Conservation (phyloP, 495 filamentous ascomycete genomes). For the Penicillium tannophilum region DNA sequence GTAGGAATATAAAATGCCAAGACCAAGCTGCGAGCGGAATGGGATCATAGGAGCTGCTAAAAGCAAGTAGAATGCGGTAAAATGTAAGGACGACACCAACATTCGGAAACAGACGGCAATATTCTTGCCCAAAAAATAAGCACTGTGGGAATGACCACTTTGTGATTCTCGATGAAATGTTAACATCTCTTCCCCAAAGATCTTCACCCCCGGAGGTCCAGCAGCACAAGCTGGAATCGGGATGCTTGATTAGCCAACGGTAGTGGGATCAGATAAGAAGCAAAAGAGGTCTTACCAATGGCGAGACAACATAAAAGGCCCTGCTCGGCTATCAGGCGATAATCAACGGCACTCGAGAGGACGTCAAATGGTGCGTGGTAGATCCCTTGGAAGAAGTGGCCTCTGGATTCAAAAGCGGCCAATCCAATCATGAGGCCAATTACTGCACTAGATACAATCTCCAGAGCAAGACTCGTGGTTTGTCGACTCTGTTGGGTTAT, state of each 20-base stretch:
- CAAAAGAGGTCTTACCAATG: conserved; percentile 36
- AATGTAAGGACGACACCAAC: conserved; percentile 54
- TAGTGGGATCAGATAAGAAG: neutral
- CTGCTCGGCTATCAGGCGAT: conserved; percentile 48
- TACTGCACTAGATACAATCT: conserved; percentile 52
- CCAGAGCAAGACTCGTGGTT: conserved; percentile 49
- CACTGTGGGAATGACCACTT: conserved; percentile 53
- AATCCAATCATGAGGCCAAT: conserved; percentile 58
- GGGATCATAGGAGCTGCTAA: conserved; percentile 44
- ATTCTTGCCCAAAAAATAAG: conserved; percentile 61
- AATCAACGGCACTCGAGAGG: conserved; percentile 54
- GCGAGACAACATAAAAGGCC: conserved; percentile 53
- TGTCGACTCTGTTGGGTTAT: conserved; percentile 58
- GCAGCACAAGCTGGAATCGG: conserved; percentile 38
- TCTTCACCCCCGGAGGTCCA: conserved; percentile 53
- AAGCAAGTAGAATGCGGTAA: conserved; percentile 52
- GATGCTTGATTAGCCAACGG: neutral
- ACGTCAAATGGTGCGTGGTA: conserved; percentile 51
- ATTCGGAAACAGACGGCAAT: conserved; percentile 51
- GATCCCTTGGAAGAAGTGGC: conserved; percentile 54
- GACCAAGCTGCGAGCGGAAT: conserved; percentile 43
- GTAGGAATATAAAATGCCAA: conserved; percentile 58
- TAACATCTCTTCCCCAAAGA: conserved; percentile 54
- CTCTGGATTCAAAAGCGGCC: conserved; percentile 46
- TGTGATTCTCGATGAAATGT: conserved; percentile 51